phyloP scores from a whole-genome alignment of 1,139 yeast genomes.

The Candida anutae region DNA sequence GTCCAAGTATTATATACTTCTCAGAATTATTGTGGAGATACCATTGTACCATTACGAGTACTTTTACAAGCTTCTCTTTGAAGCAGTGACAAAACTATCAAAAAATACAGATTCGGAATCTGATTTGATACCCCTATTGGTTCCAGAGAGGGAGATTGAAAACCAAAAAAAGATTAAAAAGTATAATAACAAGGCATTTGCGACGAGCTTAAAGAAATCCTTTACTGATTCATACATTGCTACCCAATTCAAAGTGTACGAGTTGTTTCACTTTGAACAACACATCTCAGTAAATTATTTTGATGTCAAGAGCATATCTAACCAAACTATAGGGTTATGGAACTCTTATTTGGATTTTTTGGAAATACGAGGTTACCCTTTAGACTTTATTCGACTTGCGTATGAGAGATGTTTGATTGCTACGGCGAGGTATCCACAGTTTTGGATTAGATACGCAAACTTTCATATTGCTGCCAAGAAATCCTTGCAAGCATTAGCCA shows the following conservation, averaged over 20 bases:
- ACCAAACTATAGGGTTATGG: slow-evolving; percentile 53
- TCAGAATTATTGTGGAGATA: slow-evolving; percentile 56
- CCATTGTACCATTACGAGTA: slow-evolving; percentile 75
- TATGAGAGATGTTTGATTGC: slow-evolving; percentile 55
- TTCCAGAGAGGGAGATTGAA: slow-evolving; percentile 14
- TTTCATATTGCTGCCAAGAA: slow-evolving; percentile 25
- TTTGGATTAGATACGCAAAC: slow-evolving; percentile 61
- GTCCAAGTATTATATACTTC: slow-evolving; percentile 35
- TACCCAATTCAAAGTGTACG: slow-evolving; percentile 54
- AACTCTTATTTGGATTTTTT: slow-evolving; percentile 48
- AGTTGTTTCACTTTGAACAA: slow-evolving; percentile 58
- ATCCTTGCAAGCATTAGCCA: slow-evolving; percentile 25
- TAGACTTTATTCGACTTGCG: slow-evolving; percentile 24
- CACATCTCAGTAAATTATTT: slow-evolving; percentile 45
- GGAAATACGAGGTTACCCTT: slow-evolving; percentile 29
- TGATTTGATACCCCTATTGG: slow-evolving; percentile 10
- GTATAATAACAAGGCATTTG: slow-evolving; percentile 11
- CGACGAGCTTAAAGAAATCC: slow-evolving; percentile 33
- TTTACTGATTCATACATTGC: slow-evolving; percentile 49
- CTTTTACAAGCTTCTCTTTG: slow-evolving; percentile 39
- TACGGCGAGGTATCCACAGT: slow-evolving; percentile 42
- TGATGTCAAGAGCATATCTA: slow-evolving; percentile 32
- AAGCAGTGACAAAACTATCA: slow-evolving; percentile 30
- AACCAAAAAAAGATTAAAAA: slow-evolving; percentile 6
- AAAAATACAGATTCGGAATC: slow-evolving; percentile 11